phyloP scores from a whole-genome alignment of 345 rosid genomes.

The Rhizophora mangle region DNA sequence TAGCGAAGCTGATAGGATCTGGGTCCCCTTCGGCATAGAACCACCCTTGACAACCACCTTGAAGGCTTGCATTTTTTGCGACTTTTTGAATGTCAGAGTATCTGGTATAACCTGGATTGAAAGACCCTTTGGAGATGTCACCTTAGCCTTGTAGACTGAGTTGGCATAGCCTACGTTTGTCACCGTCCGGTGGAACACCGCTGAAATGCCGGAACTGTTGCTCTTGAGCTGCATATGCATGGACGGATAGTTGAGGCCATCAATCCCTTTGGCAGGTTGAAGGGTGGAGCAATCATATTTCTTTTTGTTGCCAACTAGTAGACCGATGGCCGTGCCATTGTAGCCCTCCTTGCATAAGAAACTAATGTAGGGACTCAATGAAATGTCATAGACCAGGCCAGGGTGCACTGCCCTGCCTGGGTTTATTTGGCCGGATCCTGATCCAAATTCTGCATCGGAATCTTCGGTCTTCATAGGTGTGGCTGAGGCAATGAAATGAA shows the following conservation, averaged over 20 bases:
- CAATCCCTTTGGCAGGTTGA: conserved; percentile 52
- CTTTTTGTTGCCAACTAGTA: conserved; percentile 42
- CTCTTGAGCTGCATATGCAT: conserved; percentile 56
- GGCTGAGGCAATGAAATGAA: conserved; percentile 37
- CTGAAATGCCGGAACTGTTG: conserved; percentile 30
- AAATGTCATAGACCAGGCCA: conserved; percentile 65
- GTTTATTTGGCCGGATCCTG: conserved; percentile 82
- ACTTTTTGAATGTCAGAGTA: conserved; percentile 34
- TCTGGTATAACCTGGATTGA: conserved; percentile 50
- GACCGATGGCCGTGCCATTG: conserved; percentile 51
- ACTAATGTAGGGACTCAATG: conserved; percentile 43
- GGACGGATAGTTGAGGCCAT: conserved; percentile 82
- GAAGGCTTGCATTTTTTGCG: conserved; percentile 38
- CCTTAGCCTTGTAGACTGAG: conserved; percentile 49
- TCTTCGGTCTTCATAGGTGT: conserved; percentile 55
- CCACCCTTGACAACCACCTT: conserved; percentile 56
- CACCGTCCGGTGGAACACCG: conserved; percentile 55
- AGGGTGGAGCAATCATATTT: conserved; percentile 45
- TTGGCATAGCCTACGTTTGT: conserved; percentile 48
- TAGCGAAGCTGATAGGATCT: conserved; percentile 45
- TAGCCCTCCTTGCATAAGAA: conserved; percentile 81
- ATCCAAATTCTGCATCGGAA: conserved; percentile 43
- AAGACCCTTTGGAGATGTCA: conserved; percentile 45
- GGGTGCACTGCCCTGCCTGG: conserved; percentile 64
- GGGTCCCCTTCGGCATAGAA: conserved; percentile 13